phyloP scores from a whole-genome alignment of 345 rosid species.

The Hibiscus syriacus region DNA sequence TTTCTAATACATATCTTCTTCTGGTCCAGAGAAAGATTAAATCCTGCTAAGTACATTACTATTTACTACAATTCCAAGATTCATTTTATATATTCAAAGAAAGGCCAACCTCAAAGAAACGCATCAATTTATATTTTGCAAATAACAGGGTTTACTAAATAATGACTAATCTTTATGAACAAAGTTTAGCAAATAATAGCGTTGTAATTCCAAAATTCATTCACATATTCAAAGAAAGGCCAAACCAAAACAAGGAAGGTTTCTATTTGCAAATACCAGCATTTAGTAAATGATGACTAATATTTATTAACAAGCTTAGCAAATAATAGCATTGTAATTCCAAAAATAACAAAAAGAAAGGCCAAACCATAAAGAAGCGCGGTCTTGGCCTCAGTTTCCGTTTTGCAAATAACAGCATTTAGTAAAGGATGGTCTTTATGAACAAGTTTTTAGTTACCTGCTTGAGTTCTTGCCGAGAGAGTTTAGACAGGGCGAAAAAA shows the following conservation, averaged over 20 bases:
- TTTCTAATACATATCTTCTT: neutral
- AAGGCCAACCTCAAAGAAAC: no score
- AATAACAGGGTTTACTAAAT: no score
- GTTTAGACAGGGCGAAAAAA: slow-evolving; percentile 76
- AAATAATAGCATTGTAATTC: no score
- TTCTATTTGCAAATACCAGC: no score
- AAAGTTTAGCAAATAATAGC: no score
- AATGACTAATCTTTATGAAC: no score
- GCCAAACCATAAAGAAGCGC: neutral
- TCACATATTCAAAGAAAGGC: neutral
- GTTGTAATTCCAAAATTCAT: neutral
- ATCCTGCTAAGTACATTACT: neutral
- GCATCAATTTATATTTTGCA: no score
- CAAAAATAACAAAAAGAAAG: neutral
- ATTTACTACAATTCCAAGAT: neutral
- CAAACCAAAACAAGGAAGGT: neutral
- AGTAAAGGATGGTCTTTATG: neutral
- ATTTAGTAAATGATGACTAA: no score
- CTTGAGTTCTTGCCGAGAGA: slow-evolving; percentile 86
- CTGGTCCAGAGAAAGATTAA: neutral
- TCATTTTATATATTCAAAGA: no score
- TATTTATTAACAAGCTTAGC: no score
- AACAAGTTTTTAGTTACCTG: slow-evolving; percentile 34
- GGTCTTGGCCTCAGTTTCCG: neutral
- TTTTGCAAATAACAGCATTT: neutral